These are phyloP conservation scores for Cucurbita pepo DNA, from an alignment of 306 rosid species.

Conservation along the genomic window DNA sequence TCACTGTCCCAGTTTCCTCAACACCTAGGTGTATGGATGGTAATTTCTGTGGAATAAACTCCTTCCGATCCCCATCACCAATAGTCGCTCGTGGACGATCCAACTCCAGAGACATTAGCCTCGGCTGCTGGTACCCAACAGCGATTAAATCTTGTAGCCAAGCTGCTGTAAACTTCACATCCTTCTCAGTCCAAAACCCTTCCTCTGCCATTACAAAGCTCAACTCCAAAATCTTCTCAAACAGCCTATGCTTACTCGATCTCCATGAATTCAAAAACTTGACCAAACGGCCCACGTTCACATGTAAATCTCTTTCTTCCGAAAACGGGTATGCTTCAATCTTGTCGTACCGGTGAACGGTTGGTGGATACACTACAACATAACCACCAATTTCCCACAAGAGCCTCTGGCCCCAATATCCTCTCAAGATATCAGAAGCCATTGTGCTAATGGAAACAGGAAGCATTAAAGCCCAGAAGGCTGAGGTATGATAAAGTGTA, in stretches of 20 bases:
- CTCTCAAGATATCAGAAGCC: slow-evolving; percentile 96
- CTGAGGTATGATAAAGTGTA: slow-evolving; percentile 69
- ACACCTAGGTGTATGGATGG: slow-evolving; percentile 96
- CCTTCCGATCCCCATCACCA: slow-evolving; percentile 79
- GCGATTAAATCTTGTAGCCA: slow-evolving; percentile 93
- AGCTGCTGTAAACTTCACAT: slow-evolving; percentile 85
- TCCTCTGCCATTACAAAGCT: slow-evolving; percentile 84
- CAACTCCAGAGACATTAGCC: slow-evolving; percentile 76
- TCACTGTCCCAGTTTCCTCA: slow-evolving; percentile 86
- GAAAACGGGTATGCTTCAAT: slow-evolving; percentile 81
- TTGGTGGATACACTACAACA: slow-evolving; percentile 82
- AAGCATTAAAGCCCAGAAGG: slow-evolving; percentile 97
- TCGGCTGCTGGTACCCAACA: slow-evolving; percentile 89
- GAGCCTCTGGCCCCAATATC: slow-evolving; percentile 95
- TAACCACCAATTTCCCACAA: slow-evolving; percentile 96
- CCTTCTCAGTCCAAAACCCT: slow-evolving; percentile 84
- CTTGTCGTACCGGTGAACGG: slow-evolving; percentile 66
- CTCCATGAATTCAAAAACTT: slow-evolving; percentile 69
- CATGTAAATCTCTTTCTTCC: slow-evolving; percentile 92
- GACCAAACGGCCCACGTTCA: slow-evolving; percentile 72
- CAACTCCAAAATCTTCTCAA: slow-evolving; percentile 73
- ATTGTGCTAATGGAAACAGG: slow-evolving; percentile 88
- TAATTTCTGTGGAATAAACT: slow-evolving; percentile 67
- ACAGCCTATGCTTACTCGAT: slow-evolving; percentile 62
- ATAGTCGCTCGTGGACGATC: slow-evolving; percentile 71